Conservation (phyloP, 805 yeast genomes). For the Lipomyces japonicus region DNA sequence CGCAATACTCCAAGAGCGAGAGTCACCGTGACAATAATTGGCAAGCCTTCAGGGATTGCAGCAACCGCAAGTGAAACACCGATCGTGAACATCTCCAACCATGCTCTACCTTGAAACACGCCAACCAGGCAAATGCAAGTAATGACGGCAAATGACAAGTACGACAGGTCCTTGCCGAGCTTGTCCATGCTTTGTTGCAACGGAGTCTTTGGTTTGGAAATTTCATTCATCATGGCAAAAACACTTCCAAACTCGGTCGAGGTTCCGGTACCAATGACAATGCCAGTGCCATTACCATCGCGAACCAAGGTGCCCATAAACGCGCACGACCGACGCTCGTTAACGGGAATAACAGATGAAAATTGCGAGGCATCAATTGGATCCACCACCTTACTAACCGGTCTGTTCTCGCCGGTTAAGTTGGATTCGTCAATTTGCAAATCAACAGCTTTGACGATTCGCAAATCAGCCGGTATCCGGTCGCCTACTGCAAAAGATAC, state of each 20-base stretch:
- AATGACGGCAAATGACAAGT: conserved; percentile 79
- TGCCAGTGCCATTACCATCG: conserved; percentile 91
- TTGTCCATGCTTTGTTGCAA: conserved; percentile 93
- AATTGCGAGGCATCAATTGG: conserved; percentile 38
- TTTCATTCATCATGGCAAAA: conserved; percentile 89
- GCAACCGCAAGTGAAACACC: conserved; percentile 98
- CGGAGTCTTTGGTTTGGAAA: conserved; percentile 97
- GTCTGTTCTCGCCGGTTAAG: conserved; percentile 91
- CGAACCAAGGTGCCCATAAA: conserved; percentile 97
- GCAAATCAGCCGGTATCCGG: conserved; percentile 91
- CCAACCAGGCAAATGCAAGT: conserved; percentile 92
- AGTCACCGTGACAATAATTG: conserved; percentile 96
- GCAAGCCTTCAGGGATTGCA: conserved; percentile 98
- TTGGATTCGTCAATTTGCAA: conserved; percentile 88
- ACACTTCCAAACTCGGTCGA: conserved; percentile 93
- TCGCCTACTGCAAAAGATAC: conserved; percentile 90
- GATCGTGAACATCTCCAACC: conserved; percentile 98
- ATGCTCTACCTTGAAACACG: conserved; percentile 81
- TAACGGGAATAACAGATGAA: conserved; percentile 40
- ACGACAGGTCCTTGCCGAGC: conserved; percentile 83
- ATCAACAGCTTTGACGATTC: conserved; percentile 74
- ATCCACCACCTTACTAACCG: conserved; percentile 64
- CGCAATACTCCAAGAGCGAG: conserved; percentile 92
- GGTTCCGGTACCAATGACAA: conserved; percentile 85
- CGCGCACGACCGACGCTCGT: conserved; percentile 74